Evolutionary conservation across 2,329 filamentous ascomycete species (phyloP).

Genomic region (Claviceps sp.): DNA sequence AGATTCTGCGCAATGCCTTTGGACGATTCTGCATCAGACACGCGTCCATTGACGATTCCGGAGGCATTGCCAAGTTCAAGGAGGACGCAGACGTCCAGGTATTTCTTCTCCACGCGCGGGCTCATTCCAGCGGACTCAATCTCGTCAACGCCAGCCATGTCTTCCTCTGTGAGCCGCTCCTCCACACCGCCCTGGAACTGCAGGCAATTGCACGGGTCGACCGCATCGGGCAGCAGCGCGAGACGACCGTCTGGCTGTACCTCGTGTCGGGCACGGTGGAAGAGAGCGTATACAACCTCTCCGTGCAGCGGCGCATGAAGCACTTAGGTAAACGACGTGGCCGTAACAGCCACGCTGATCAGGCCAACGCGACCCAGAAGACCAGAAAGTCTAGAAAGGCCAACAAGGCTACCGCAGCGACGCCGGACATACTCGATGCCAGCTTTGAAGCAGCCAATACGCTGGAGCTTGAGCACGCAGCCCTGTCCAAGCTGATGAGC

Average conservation of each 20-base stretch:
- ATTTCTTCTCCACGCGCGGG: slow-evolving; percentile 79
- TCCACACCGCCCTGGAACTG: slow-evolving; percentile 86
- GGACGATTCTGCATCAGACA: slow-evolving; percentile 57
- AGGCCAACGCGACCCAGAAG: slow-evolving; percentile 16
- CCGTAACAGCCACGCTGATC: slow-evolving; percentile 10
- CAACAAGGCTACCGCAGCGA: slow-evolving; percentile 9
- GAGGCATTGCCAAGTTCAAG: slow-evolving; percentile 66
- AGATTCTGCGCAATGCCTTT: slow-evolving; percentile 60
- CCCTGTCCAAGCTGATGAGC: slow-evolving; percentile 55
- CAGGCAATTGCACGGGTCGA: slow-evolving; percentile 93
- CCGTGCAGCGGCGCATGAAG: slow-evolving; percentile 61
- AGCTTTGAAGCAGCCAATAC: slow-evolving; percentile 74
- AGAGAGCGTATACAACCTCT: slow-evolving; percentile 80
- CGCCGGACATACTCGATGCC: slow-evolving; percentile 39
- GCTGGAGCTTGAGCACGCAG: slow-evolving; percentile 63
- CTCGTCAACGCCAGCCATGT: slow-evolving; percentile 89
- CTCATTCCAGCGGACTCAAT: slow-evolving; percentile 79
- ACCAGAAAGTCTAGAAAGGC: slow-evolving; percentile 13
- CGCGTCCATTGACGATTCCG: slow-evolving; percentile 52
- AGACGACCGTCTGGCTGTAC: slow-evolving; percentile 93
- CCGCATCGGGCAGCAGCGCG: slow-evolving; percentile 76
- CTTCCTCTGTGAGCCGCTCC: slow-evolving; percentile 83
- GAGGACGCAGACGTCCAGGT: slow-evolving; percentile 61
- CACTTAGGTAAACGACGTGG: slow-evolving; percentile 44
- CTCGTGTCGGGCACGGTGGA: slow-evolving; percentile 85